phyloP scores from a whole-genome alignment of 768 basidiomycete species.

The Podaxis sp. region DNA sequence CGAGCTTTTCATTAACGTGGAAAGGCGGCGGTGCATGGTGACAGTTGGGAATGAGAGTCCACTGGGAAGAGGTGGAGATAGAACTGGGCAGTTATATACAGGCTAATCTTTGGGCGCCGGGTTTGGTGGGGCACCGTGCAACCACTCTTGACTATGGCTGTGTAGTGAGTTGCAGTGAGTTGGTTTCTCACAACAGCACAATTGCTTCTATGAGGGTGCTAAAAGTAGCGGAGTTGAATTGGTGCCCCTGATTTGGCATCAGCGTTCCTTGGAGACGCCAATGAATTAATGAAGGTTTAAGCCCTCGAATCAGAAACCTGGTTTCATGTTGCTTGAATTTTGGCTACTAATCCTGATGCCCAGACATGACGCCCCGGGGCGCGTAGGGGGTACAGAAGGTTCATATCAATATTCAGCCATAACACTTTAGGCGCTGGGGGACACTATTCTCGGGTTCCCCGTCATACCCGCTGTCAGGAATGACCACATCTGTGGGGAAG shows the following conservation, averaged over 20 bases:
- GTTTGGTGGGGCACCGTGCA: neutral
- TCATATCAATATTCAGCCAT: no score
- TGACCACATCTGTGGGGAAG: no score
- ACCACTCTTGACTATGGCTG: neutral
- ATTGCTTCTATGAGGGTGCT: neutral
- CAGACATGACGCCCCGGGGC: no score
- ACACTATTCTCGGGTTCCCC: no score
- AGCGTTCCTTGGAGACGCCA: neutral
- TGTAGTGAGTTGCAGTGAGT: neutral
- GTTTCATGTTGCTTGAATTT: no score
- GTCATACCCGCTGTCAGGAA: no score
- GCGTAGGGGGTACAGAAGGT: no score
- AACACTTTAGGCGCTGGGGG: no score
- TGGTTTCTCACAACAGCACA: neutral
- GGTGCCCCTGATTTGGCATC: neutral
- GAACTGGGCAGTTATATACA: neutral
- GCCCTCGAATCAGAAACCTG: no score
- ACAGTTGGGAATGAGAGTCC: neutral
- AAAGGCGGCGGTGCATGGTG: conserved; percentile 25
- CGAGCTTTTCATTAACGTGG: conserved; percentile 22
- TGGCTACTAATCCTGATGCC: no score
- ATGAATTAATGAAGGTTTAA: neutral
- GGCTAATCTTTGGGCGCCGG: neutral
- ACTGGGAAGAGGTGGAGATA: neutral
- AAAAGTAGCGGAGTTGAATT: neutral